These are phyloP conservation scores for Pythium oligandrum DNA, from an alignment of 352 stramenopile species.

Conservation along the genomic window DNA sequence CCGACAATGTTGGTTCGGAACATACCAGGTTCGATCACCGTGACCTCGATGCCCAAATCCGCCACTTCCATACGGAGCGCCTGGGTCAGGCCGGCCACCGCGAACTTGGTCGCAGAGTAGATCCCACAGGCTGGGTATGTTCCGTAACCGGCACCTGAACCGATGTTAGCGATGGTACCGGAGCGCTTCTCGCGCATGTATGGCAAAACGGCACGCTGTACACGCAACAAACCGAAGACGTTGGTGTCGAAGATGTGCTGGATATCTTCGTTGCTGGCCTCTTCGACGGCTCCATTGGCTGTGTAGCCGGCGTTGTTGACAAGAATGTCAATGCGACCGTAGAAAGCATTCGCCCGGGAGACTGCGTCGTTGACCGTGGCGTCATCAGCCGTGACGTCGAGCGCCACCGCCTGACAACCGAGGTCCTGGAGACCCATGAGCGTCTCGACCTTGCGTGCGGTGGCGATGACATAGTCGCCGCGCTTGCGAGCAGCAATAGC, in stretches of 20 bases:
- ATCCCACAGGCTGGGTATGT: conserved; percentile 23
- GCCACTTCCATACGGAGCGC: conserved; percentile 26
- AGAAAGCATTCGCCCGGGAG: neutral
- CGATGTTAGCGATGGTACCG: conserved; percentile 39
- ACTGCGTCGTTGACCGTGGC: neutral
- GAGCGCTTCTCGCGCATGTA: conserved; percentile 30
- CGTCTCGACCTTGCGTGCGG: conserved; percentile 4
- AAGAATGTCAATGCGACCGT: conserved; percentile 7
- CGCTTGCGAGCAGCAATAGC: neutral
- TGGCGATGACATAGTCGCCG: conserved; percentile 6
- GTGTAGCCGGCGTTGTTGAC: conserved; percentile 6
- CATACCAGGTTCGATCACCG: conserved; percentile 1
- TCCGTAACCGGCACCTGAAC: conserved; percentile 29
- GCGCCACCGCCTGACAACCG: neutral
- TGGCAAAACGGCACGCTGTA: conserved; percentile 29
- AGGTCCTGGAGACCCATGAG: conserved; percentile 6
- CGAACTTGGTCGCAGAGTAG: conserved; percentile 39
- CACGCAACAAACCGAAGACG: conserved; percentile 33
- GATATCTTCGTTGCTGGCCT: conserved; percentile 26
- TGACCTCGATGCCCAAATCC: conserved; percentile 24
- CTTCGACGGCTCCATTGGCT: conserved; percentile 19
- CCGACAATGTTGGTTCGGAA: conserved; percentile 4
- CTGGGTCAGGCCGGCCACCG: conserved; percentile 28
- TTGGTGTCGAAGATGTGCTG: conserved; percentile 37
- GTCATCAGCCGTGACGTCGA: conserved; percentile 2